Evolutionary conservation across 2,329 filamentous ascomycete genomes (phyloP).

Genomic region (Epichloe scottii): DNA sequence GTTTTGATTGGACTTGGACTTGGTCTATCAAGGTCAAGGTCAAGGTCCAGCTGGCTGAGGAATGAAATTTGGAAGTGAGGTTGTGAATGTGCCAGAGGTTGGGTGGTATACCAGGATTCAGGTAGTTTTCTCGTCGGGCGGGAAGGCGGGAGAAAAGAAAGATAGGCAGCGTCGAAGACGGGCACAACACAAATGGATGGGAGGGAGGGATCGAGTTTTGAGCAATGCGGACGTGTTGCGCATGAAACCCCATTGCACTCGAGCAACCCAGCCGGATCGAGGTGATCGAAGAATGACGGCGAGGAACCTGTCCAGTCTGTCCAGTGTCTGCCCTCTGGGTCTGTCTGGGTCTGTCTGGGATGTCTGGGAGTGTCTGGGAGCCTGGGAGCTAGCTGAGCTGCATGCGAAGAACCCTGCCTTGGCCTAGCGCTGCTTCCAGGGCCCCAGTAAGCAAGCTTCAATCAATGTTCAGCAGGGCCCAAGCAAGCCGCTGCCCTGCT

Average conservation of each 20-base stretch:
- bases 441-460: conserved; percentile 3
- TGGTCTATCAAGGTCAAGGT: no score
- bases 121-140: no score
- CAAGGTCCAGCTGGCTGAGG: no score
- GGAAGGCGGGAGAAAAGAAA: no score
- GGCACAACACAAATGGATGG: conserved; percentile 4
- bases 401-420: conserved; percentile 7
- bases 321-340: no score
- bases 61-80: no score
- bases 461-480: background rate
- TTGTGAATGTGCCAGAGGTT: no score
- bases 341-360: no score
- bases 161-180: no score
- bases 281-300: conserved; percentile 18
- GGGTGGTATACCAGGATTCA: no score
- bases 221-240: conserved; percentile 17
- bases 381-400: conserved; percentile 6
- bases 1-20: no score
- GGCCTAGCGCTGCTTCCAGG: conserved; percentile 8
- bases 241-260: conserved; percentile 15
- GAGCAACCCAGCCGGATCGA: conserved; percentile 15
- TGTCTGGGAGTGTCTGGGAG: background rate
- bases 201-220: conserved; percentile 17
- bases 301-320: background rate
- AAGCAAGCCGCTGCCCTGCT: background rate